Base-by-base conservation (phyloP, 345 rosid species). In the Sonneratia alba region DNA sequence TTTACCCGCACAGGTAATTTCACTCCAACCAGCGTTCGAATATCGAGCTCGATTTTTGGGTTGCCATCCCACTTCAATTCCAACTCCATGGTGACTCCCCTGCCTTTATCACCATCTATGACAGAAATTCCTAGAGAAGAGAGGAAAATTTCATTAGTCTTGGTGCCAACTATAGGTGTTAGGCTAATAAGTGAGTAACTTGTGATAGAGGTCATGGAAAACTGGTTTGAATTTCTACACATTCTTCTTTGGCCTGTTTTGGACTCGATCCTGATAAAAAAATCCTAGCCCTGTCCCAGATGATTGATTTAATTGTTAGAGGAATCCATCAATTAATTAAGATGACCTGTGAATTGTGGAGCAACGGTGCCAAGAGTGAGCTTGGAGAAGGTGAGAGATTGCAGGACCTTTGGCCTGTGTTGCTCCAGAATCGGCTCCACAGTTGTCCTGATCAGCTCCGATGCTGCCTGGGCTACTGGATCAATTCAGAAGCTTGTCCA, bases 31-130 rank as follows among this genome's bases (percentile, higher is more conserved):
- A 72, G 82, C 27, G 97, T 91, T 70, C 87, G 85, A 76, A 94
- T 76, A 75, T 81, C 90, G 61, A 91, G 91, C 40, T 86, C 91
- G 36, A 94, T 87, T 70, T 76, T 84, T 6, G 97, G 96, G 74
- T 91, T 84, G 13, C 97, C 97, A 70, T 94, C 98, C 97, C 98
- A 94, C 77, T 91, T 91, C 89, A 94, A 77, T 77, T 91, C 97
- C 83, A 94, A 75, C 74, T 94, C 98, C 90, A 91, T 85, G 27
- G 89, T 87, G 67, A 90, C 75, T 55, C 88, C 85, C 9, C 72
- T 80, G 37, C 77, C 84, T 65, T 82, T 82, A 77, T 87, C 88
- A 42, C 72, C 77, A 56, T 94, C 97, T 21, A 91, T 27, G 34
- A 91, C 85, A n/a, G 83, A 79, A 74, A 94, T 78, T 77, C 97